Evolutionary conservation across 768 basidiomycete genomes (phyloP), one percentile per base, ranked within the genome.

Genomic region (Austroboletus festivus): DNA sequence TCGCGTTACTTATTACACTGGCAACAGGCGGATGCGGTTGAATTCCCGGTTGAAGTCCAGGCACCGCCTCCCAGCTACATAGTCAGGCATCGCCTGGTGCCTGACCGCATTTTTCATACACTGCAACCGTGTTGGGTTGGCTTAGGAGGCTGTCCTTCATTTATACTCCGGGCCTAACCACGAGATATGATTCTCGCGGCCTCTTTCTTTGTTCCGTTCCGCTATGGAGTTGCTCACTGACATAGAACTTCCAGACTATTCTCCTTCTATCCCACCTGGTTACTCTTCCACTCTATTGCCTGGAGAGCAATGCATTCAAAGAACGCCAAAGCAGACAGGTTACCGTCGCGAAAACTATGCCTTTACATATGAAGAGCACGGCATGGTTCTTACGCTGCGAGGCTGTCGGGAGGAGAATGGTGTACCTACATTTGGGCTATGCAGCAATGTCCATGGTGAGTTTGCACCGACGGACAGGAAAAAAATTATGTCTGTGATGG

Each of bases 241-340:
- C 26, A 45, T 51, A 46, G 53, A 47, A 22, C 53, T 82, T 26
- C 81, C 85, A 18, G 61, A 60, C 6, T 86, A 86, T 59, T 73
- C 80, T 0, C 72, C 78, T 2, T 76, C 82, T 6, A 64, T 67
- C 2, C 77, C 78, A 22, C 85, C 85, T 1, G 60, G 68, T 8
- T 88, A 87, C 58, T 81, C 85, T 41, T 73, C 62, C 30, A 74
- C 75, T 22, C 82, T 79, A 28, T 61, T 71, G 4, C 68, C 64
- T 3, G 79, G 75, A 22, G 85, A 87, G 55, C 68, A 70, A 45
- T 70, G 71, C 16, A 74, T 87, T 8, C 75, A 80, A 35, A 72
- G 71, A 38, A 77, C 80, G 0, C 78, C 66, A 21, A 52, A 28
- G 16, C 46, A 45, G n/a, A 21, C 43, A 8, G 24, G 33, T 12